Conservation (phyloP, 352 stramenopile species). For the Thalassiosira exigua region DNA sequence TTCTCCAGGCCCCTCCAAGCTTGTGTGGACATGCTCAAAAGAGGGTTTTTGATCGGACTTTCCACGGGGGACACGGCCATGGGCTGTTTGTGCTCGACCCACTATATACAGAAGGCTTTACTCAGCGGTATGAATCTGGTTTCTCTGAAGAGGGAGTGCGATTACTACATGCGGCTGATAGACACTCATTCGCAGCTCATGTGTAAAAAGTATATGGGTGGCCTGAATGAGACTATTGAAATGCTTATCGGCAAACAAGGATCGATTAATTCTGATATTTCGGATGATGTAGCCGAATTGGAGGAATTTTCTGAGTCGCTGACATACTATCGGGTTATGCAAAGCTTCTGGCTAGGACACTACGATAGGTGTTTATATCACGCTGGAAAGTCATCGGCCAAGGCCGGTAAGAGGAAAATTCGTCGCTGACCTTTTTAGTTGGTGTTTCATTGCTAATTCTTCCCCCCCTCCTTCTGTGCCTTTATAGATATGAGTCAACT, state of each 20-base stretch:
- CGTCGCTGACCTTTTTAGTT: background rate
- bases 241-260: constrained; percentile 26
- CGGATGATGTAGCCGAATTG: background rate
- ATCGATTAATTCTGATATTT: background rate
- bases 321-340: constrained; percentile 9
- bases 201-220: constrained; percentile 5
- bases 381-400: constrained; percentile 7
- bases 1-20: background rate
- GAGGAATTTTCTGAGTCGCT: background rate
- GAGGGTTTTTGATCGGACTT: background rate
- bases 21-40: background rate
- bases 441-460: background rate
- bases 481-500: constrained; percentile 3
- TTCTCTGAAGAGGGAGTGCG: background rate
- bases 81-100: background rate
- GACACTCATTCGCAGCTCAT: background rate
- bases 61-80: background rate
- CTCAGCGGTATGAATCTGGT: constrained; percentile 9
- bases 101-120: constrained; percentile 29
- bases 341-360: constrained; percentile 37
- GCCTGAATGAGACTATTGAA: constrained; percentile 26
- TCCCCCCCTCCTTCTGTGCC: background rate
- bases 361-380: constrained; percentile 30
- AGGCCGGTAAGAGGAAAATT: background rate
- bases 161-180: constrained; percentile 20